phyloP scores from a whole-genome alignment of 768 basidiomycete species.

The Lactarius trivialis region DNA sequence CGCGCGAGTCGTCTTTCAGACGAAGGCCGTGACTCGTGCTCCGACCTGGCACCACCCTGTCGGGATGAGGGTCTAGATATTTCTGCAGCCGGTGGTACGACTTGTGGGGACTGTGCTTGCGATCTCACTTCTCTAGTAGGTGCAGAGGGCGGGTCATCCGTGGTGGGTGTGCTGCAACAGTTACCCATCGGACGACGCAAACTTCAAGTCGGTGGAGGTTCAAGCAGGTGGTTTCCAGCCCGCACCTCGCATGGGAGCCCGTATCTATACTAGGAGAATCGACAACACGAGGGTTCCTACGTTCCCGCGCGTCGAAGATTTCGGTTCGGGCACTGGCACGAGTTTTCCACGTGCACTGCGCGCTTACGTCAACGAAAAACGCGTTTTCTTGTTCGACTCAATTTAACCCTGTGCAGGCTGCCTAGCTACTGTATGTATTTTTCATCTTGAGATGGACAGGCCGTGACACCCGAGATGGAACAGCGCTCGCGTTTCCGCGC shows the following conservation, averaged over 20 bases:
- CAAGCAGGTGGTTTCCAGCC: not conserved
- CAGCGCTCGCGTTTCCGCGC: too few species aligned
- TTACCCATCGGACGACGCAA: not conserved
- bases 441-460: too few species aligned
- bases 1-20: too few species aligned
- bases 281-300: too few species aligned
- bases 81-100: not conserved
- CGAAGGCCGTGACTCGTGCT: not conserved
- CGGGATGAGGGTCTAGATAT: not conserved
- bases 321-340: too few species aligned
- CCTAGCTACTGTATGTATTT: too few species aligned
- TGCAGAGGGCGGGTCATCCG: not conserved
- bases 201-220: not conserved
- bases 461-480: too few species aligned
- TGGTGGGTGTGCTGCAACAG: not conserved
- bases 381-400: too few species aligned
- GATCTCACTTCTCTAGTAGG: not conserved
- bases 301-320: too few species aligned
- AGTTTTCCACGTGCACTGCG: too few species aligned
- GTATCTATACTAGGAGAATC: not conserved
- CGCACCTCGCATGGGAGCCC: not conserved
- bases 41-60: not conserved
- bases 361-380: too few species aligned
- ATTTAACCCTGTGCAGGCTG: too few species aligned
- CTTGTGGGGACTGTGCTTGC: not conserved